Evolutionary conservation across 2,329 filamentous ascomycete species (phyloP).

Genomic region (Penicillium palitans): DNA sequence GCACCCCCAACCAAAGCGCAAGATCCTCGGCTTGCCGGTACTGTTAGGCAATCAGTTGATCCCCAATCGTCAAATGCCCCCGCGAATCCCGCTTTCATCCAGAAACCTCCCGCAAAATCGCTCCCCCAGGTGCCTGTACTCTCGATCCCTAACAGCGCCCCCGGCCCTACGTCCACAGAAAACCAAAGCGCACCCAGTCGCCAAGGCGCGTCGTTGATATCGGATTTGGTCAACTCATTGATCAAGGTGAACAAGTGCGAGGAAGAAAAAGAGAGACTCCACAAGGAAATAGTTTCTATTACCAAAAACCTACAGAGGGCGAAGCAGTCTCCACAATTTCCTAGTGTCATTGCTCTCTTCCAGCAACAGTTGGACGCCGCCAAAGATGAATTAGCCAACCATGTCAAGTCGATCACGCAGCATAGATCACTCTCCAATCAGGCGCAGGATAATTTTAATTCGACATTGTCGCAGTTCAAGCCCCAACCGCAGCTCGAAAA

Average conservation of each 20-base stretch:
- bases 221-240: constrained; percentile 3
- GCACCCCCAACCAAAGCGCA: background rate
- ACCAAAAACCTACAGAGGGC: constrained; percentile 38
- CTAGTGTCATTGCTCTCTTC: constrained; percentile 25
- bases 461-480: background rate
- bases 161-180: background rate
- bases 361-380: constrained; percentile 17
- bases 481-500: background rate
- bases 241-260: constrained; percentile 20
- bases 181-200: background rate
- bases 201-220: background rate
- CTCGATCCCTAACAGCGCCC: background rate
- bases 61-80: background rate
- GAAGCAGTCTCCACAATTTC: constrained; percentile 22
- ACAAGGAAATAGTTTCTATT: constrained; percentile 35
- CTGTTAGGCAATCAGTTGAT: background rate
- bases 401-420: background rate
- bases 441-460: background rate
- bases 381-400: constrained; percentile 8
- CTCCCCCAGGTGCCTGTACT: background rate
- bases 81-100: background rate
- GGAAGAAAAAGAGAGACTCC: constrained; percentile 28
- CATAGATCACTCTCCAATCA: background rate
- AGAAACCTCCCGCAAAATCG: background rate
- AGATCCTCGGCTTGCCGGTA: constrained; percentile 8